These are phyloP conservation scores for Pseudotulostoma volvatum DNA, from an alignment of 495 filamentous ascomycete genomes.

Conservation along the genomic window DNA sequence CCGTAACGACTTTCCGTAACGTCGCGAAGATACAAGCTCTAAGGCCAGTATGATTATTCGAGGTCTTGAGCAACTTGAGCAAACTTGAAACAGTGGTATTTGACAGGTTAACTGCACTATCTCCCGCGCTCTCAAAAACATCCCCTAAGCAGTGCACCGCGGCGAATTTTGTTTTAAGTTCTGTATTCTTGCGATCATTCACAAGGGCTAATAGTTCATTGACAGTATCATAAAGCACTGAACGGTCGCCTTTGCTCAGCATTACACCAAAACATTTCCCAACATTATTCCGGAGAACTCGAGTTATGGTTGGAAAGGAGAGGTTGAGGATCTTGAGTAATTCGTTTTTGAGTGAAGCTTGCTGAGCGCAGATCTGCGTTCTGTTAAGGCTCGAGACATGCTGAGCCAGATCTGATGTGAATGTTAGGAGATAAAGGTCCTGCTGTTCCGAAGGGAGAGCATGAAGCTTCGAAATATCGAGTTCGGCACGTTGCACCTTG, in stretches of 20 bases:
- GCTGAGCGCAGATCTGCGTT: constrained; percentile 70
- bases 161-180: constrained; percentile 63
- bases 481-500: constrained; percentile 34
- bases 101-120: constrained; percentile 80
- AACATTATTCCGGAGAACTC: constrained; percentile 77
- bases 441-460: constrained; percentile 88
- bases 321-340: constrained; percentile 81
- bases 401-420: constrained; percentile 66
- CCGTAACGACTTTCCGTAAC: constrained; percentile 56
- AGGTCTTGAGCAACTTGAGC: constrained; percentile 64
- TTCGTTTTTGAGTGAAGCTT: constrained; percentile 78
- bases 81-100: constrained; percentile 52
- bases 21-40: constrained; percentile 70
- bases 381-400: constrained; percentile 58
- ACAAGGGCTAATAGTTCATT: constrained; percentile 70
- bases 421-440: constrained; percentile 81
- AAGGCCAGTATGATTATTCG: constrained; percentile 65
- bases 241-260: constrained; percentile 76
- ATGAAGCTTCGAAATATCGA: constrained; percentile 78
- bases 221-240: constrained; percentile 82
- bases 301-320: constrained; percentile 65
- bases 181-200: constrained; percentile 59
- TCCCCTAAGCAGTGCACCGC: constrained; percentile 80
- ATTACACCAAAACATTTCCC: constrained; percentile 72
- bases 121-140: constrained; percentile 74